phyloP scores from a whole-genome alignment of 192 early-diverging fungal species.

The Linnemannia schmuckeri region DNA sequence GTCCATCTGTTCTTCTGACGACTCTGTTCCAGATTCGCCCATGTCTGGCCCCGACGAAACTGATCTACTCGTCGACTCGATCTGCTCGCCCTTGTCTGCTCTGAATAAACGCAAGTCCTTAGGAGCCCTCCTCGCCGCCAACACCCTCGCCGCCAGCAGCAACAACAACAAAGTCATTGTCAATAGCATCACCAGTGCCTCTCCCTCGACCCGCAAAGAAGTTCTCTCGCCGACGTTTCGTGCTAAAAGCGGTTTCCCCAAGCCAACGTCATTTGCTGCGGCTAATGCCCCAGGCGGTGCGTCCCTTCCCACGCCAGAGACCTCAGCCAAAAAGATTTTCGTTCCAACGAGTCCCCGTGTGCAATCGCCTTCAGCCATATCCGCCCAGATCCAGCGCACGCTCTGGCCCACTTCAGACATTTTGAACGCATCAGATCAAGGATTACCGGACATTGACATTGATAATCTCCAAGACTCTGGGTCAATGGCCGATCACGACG shows the following conservation, averaged over 20 bases:
- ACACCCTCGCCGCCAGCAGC: conserved; percentile 52
- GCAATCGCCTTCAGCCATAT: conserved; percentile 42
- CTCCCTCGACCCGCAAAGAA: conserved; percentile 27
- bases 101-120: conserved; percentile 53
- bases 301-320: conserved; percentile 35
- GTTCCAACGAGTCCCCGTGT: conserved; percentile 39
- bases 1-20: conserved; percentile 37
- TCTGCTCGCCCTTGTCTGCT: conserved; percentile 44
- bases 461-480: not conserved
- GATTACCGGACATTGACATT: not conserved
- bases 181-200: conserved; percentile 26
- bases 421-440: not conserved
- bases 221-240: conserved; percentile 51
- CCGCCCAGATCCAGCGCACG: conserved; percentile 45
- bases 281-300: conserved; percentile 15
- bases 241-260: conserved; percentile 32
- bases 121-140: conserved; percentile 54
- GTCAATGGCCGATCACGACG: conserved; percentile 2
- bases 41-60: conserved; percentile 49
- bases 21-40: conserved; percentile 39
- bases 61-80: not conserved
- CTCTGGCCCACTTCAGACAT: conserved; percentile 26
- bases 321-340: conserved; percentile 33
- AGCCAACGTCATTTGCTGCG: conserved; percentile 29
- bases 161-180: conserved; percentile 48